Base-by-base conservation (phyloP, 306 rosid species). In the Prunus padus region DNA sequence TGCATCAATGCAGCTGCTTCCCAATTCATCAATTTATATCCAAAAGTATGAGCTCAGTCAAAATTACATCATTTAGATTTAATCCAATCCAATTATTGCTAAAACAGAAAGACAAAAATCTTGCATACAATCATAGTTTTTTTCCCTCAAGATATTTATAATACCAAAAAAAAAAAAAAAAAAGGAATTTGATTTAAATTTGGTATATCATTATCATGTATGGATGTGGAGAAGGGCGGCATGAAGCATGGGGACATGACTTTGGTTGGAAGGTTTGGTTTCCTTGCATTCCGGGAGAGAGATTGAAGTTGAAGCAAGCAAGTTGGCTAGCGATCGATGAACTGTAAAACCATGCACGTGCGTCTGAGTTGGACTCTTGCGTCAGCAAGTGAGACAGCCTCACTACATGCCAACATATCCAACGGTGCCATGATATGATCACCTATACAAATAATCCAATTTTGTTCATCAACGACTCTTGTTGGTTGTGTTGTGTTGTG, bases 391-490 rank as follows among this genome's bases (percentile, higher is more conserved):
- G 64, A 69, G 65, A 20, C 44, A 63, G 14, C 67, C 65, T 71
- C 73, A 33, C 54, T 68, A 56, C 75, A 45, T 71, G 85, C 81
- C 71, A 59, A 57, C 77, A 77, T 71, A 73, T 77, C 80, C 79
- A 70, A 82, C 60, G 84, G 77, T 70, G 72, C 60, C 62, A 50
- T n/a, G 42, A 37, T 37, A 50, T n/a, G 42, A 37, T 37, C 42
- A 37, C 42, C 42, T 37, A 37, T 7, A 37, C 42, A 37, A 37
- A 37, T 37, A 37, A 37, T 37, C 42, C 20, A 20, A 55, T n/a
- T 55, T 20, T 55, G 11, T 20, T n/a, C 28, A 55, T 55, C 28
- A 20, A n/a, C 56, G 8, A 51, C 56, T 37, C 42, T 37, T 51
- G 56, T 51, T 51, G 11, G 56, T 18, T 51, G 51, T 47, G 12